These are phyloP conservation scores for Hevea brasiliensis DNA, from an alignment of 345 rosid genomes.

Conservation along the genomic window DNA sequence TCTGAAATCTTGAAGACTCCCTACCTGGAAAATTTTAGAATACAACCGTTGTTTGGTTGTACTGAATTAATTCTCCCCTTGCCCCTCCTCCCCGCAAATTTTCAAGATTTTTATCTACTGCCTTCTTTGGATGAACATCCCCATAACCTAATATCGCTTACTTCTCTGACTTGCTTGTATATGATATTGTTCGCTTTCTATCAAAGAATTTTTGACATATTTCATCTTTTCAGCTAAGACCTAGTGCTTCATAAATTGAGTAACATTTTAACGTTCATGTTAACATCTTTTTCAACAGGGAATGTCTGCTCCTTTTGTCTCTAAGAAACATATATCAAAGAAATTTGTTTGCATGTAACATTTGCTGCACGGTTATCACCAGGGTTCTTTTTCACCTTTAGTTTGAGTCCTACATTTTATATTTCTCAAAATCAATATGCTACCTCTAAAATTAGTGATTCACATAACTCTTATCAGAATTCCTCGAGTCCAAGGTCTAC, in stretches of 20 bases:
- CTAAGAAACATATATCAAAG: too few relatives aligned
- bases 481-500: slow-evolving; percentile 52
- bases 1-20: too few relatives aligned
- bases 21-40: too few relatives aligned
- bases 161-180: neutral
- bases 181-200: neutral
- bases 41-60: too few relatives aligned
- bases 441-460: slow-evolving; percentile 41
- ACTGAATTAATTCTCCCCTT: neutral
- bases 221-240: neutral
- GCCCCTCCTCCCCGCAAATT: neutral
- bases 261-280: slow-evolving; percentile 12
- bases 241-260: slow-evolving; percentile 15
- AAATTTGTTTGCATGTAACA: too few relatives aligned
- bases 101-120: neutral
- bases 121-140: neutral
- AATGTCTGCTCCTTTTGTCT: slow-evolving; percentile 37
- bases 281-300: slow-evolving; percentile 43
- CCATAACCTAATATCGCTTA: neutral
- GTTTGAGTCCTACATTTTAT: slow-evolving; percentile 42
- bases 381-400: slow-evolving; percentile 39
- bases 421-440: slow-evolving; percentile 48
- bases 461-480: slow-evolving; percentile 43
- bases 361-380: slow-evolving; percentile 46
- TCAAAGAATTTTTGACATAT: neutral